Evolutionary conservation across 257 asterid species (phyloP).

Genomic region (Pogostemon cablin): DNA sequence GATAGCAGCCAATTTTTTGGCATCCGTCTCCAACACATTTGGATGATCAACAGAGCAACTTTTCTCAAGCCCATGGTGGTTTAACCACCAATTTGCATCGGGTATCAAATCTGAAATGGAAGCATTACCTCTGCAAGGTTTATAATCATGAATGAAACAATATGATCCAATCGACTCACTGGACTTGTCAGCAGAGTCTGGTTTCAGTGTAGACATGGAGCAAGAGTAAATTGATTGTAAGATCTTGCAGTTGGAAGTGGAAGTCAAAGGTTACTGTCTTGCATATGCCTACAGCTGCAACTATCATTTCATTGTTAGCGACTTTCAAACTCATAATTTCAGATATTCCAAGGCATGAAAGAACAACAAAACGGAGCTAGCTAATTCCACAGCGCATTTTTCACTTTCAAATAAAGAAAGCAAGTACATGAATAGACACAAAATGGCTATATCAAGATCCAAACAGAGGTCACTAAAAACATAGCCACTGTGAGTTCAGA

Average conservation of each 20-base stretch:
- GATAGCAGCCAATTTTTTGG: slow-evolving; percentile 29
- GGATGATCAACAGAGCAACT: slow-evolving; percentile 32
- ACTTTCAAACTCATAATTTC: slow-evolving; percentile 21
- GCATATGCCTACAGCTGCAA: slow-evolving; percentile 29
- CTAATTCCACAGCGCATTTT: not conserved
- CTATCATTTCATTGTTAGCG: slow-evolving; percentile 21
- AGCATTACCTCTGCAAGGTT: slow-evolving; percentile 33
- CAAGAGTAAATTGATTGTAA: slow-evolving; percentile 4
- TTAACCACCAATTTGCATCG: slow-evolving; percentile 42
- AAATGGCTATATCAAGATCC: not conserved
- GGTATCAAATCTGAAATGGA: slow-evolving; percentile 32
- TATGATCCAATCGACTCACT: slow-evolving; percentile 44
- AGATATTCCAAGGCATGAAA: slow-evolving; percentile 19
- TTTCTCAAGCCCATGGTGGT: slow-evolving; percentile 34
- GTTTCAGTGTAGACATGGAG: slow-evolving; percentile 48
- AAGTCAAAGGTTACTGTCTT: slow-evolving; percentile 5
- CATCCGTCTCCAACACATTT: slow-evolving; percentile 41
- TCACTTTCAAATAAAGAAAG: not conserved
- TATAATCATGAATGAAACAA: slow-evolving; percentile 38
- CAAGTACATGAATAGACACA: slow-evolving; percentile 7
- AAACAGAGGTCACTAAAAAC: not conserved
- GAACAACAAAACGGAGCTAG: not conserved
- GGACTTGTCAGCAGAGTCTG: slow-evolving; percentile 39
- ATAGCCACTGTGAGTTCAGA: not conserved
- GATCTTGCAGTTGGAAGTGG: slow-evolving; percentile 4